Conservation (phyloP, 2,329 filamentous ascomycete genomes). For the Colletotrichum tanaceti region DNA sequence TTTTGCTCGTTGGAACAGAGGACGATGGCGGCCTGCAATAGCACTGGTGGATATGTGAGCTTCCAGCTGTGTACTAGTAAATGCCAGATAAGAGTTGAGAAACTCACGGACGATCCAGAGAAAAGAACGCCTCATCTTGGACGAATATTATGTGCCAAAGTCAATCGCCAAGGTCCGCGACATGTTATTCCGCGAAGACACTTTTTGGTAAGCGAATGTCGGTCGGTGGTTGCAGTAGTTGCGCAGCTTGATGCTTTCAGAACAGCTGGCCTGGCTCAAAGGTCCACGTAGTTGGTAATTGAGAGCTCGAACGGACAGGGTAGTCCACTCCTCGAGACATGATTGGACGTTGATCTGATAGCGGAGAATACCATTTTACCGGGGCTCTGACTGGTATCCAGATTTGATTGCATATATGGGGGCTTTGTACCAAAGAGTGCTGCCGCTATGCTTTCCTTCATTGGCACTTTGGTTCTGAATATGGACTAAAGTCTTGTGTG, state of each 20-base stretch:
- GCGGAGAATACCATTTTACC: slow-evolving; percentile 2
- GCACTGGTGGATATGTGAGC: slow-evolving; percentile 52
- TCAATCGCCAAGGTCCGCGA: slow-evolving; percentile 35
- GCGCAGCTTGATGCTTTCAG: slow-evolving; percentile 26
- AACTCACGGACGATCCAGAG: slow-evolving; percentile 58
- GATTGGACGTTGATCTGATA: slow-evolving; percentile 22
- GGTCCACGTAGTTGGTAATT: slow-evolving; percentile 40
- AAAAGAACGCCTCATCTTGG: slow-evolving; percentile 55
- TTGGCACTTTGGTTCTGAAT: neutral
- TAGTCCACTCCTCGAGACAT: slow-evolving; percentile 15
- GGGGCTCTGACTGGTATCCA: neutral
- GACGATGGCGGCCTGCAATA: slow-evolving; percentile 57
- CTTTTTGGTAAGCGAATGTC: slow-evolving; percentile 7
- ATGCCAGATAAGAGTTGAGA: slow-evolving; percentile 1
- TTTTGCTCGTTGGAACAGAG: slow-evolving; percentile 55
- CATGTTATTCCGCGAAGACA: slow-evolving; percentile 36
- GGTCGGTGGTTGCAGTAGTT: slow-evolving; percentile 16
- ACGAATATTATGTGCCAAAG: slow-evolving; percentile 51
- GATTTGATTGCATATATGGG: slow-evolving; percentile 14
- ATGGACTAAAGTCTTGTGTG: neutral
- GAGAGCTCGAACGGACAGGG: slow-evolving; percentile 20
- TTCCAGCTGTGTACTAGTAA: slow-evolving; percentile 11
- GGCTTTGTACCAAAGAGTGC: slow-evolving; percentile 25
- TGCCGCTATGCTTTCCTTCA: neutral
- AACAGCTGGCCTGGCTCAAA: slow-evolving; percentile 40